Percentiles rank a stretch among this genome's conserved stretches.
These are phyloP conservation scores for Carpinus viminea DNA, from an alignment of 306 rosid species.

Conservation along the genomic window DNA sequence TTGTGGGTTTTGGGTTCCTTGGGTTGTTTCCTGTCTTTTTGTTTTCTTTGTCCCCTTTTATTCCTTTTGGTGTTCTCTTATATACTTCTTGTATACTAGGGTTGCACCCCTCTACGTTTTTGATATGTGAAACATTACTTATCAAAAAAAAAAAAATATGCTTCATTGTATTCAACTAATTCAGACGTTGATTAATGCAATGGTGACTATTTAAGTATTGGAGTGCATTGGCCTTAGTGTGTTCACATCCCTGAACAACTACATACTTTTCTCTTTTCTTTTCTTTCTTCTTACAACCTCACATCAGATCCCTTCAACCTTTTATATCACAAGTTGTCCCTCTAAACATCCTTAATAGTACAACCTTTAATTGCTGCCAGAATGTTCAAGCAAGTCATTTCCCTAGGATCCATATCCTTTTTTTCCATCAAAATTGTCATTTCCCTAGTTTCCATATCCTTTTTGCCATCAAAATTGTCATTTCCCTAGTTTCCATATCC, in stretches of 20 bases:
- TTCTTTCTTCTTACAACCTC: neutral
- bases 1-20: too few relatives aligned
- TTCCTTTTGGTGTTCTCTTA: too few relatives aligned
- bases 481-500: neutral
- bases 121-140: too few relatives aligned
- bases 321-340: neutral
- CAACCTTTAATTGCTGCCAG: neutral
- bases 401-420: neutral
- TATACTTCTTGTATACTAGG: too few relatives aligned
- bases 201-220: too few relatives aligned
- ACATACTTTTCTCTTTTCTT: neutral
- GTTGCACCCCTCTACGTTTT: too few relatives aligned
- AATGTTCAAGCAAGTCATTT: neutral
- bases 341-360: neutral
- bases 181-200: neutral
- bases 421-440: neutral
- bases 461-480: neutral
- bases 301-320: too few relatives aligned
- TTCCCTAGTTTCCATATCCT: neutral
- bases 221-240: neutral
- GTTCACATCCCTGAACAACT: neutral
- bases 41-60: too few relatives aligned
- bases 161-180: neutral
- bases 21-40: too few relatives aligned
- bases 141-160: neutral